Evolutionary conservation across 2,329 filamentous ascomycete genomes (phyloP).

Genomic region (Fusarium robinianum): DNA sequence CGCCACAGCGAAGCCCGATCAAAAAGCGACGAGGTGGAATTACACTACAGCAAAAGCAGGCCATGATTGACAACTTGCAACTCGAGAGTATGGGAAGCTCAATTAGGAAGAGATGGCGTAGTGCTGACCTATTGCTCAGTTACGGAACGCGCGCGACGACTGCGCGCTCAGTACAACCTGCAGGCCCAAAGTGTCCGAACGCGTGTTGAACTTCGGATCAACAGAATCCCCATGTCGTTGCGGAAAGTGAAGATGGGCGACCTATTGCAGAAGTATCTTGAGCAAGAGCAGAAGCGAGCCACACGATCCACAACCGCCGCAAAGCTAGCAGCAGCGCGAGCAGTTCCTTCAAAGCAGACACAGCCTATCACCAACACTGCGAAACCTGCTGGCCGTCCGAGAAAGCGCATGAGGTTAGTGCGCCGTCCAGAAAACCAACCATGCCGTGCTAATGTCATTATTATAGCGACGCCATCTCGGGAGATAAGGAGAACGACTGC

Average conservation of each 20-base stretch:
- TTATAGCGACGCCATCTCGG: constrained; percentile 64
- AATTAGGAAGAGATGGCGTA: constrained; percentile 21
- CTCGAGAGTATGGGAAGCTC: constrained; percentile 70
- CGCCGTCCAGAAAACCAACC: background rate
- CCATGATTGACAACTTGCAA: constrained; percentile 85
- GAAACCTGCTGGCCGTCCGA: constrained; percentile 36
- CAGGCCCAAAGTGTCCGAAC: constrained; percentile 85
- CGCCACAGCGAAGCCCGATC: constrained; percentile 60
- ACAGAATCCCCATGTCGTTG: constrained; percentile 81
- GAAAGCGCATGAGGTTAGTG: constrained; percentile 59
- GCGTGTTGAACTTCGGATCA: constrained; percentile 89
- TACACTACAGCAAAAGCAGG: constrained; percentile 76
- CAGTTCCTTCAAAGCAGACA: constrained; percentile 44
- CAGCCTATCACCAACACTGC: constrained; percentile 29
- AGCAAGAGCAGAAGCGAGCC: constrained; percentile 50
- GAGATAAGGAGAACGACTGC: constrained; percentile 78
- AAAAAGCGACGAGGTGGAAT: constrained; percentile 66
- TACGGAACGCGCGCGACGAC: constrained; percentile 82
- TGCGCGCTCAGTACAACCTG: constrained; percentile 85
- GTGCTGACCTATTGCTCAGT: constrained; percentile 56
- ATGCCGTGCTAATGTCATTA: constrained; percentile 32
- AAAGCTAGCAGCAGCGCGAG: constrained; percentile 51
- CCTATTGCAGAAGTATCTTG: constrained; percentile 61
- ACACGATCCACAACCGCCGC: constrained; percentile 53
- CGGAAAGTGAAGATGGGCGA: constrained; percentile 84